Base-by-base conservation (phyloP, 1,139 yeast species). In the Debaryomycetaceae sp. region DNA sequence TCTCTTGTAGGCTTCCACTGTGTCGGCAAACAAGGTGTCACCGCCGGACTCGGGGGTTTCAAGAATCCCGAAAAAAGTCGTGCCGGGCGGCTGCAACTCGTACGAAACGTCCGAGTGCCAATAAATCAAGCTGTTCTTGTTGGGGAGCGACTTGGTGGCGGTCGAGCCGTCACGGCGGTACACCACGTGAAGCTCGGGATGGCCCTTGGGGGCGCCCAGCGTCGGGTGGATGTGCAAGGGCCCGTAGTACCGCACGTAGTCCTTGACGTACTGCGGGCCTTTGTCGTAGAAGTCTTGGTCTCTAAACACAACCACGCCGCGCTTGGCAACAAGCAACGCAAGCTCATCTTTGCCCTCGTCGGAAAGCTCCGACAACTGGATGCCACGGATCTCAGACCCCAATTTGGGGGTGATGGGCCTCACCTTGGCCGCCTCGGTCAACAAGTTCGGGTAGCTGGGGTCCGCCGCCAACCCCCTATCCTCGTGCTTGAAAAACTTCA, bases 61-160 rank as follows among this genome's bases (percentile, higher is more conserved):
- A 23, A 63, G 51, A 5, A 60, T 58, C 2, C 64, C 46, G 35
- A 64, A 59, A 33, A 62, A 57, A 2, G 68, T 61, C 25, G 54
- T 46, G 19, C 62, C 62, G 9, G 67, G 63, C 4, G 65, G 65
- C 37, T 61, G 64, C 32, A 55, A 53, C 32, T 63, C 66, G 42
- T 61, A 61, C 11, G 64, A 53, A 18, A 61, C 58, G 37, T 64
- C 70, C 6, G 67, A 57, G 43, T 64, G 70, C 67, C 68, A 63
- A 11, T 61, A 59, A 9, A 58, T 49, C 6, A 29, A 16, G 14
- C 23, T 29, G 16, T 13, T 33, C 25, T 55, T 55, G 37, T 50
- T 53, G 10, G 45, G 45, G 21, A 51, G 42, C 32, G 51, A 61
- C 26, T 46, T 50, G 6, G 57, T 56, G 5, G 58, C 52, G 4